A percentile compares a stretch with the other conserved stretches of the same genome.
phyloP scores from a whole-genome alignment of 495 filamentous ascomycete species.

The Talaromyces nanjingensis region DNA sequence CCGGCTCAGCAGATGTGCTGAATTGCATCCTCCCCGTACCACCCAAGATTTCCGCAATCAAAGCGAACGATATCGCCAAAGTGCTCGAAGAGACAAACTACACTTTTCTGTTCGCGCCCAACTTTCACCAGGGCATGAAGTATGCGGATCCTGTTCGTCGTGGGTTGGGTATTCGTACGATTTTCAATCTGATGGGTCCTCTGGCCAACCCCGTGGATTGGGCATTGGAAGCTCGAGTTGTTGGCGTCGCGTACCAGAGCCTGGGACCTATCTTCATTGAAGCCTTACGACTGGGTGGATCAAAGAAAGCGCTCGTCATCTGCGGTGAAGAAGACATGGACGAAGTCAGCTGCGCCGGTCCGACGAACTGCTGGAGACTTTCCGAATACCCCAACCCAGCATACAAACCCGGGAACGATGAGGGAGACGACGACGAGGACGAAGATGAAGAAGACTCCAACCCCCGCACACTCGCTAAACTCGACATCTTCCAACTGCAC shows the following conservation, averaged over 20 bases:
- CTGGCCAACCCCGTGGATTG: slow-evolving; percentile 80
- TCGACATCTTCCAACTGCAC: slow-evolving; percentile 67
- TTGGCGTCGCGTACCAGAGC: slow-evolving; percentile 82
- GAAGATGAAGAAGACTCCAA: slow-evolving; percentile 32
- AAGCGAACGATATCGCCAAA: slow-evolving; percentile 54
- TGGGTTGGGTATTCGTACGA: slow-evolving; percentile 81
- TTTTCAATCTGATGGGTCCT: slow-evolving; percentile 94
- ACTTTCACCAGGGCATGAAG: slow-evolving; percentile 92
- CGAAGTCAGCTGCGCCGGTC: slow-evolving; percentile 84
- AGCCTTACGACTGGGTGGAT: slow-evolving; percentile 69
- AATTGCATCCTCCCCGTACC: slow-evolving; percentile 58
- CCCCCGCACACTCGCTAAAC: slow-evolving; percentile 41
- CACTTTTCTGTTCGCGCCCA: slow-evolving; percentile 91
- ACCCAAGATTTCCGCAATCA: slow-evolving; percentile 67
- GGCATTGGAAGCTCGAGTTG: slow-evolving; percentile 76
- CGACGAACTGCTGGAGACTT: slow-evolving; percentile 82
- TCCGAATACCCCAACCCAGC: slow-evolving; percentile 44
- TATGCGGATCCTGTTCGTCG: slow-evolving; percentile 76
- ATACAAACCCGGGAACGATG: slow-evolving; percentile 22
- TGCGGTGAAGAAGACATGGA: slow-evolving; percentile 94
- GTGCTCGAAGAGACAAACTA: slow-evolving; percentile 80
- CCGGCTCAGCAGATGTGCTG: slow-evolving; percentile 90
- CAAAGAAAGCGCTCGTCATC: slow-evolving; percentile 79
- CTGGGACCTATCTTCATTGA: slow-evolving; percentile 84
- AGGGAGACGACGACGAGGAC: slow-evolving; percentile 11